Base-by-base conservation (phyloP, 2,329 filamentous ascomycete species). In the Chrysoporthe deuterocubensis region DNA sequence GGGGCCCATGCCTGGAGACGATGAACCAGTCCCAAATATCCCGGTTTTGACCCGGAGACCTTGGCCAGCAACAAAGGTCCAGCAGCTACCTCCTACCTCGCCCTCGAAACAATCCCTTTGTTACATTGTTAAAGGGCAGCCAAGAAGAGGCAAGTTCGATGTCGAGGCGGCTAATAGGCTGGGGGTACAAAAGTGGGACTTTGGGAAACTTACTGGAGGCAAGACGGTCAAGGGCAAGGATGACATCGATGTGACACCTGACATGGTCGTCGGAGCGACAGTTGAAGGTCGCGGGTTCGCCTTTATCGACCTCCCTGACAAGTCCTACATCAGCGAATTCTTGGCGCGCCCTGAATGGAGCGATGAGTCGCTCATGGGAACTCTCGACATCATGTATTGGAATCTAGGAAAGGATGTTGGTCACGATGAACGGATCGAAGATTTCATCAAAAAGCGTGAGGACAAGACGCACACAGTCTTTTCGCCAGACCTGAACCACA, bases 71-170 rank as follows among this genome's bases (percentile, higher is more conserved):
- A 87, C 91, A 4, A 78, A 84, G 66, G 81, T 94, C 13, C 76
- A 85, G 18, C 79, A 78, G 16, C 83, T 98, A 2, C 96, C 96
- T 0, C 83, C 83, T 0, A 92, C 92, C 0, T 80, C 82, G 26
- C 90, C 90, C 5, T 87, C 87, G 0, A 81, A 82, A 40, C 88
- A 90, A 59, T 90, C 93, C 6, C 82, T 97, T 72, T 97, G 91
- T 67, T 99, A 99, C 78, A 90, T 99, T 67, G 85, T 97, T 75
- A 92, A 93, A 72, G 89, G 88, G 65, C 88, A 93, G 70, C 83
- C 89, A 48, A 85, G 91, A 65, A 88, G 96, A 65, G 96, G 96
- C 64, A 95, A 91, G 74, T 97, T 99, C 75, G 84, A 92, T 69
- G 81, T 87, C 0, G 76, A 85, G 60, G 87, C 83, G 67, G 95